Evolutionary conservation across 2,329 filamentous ascomycete species (phyloP).

Genomic region (Ophiostoma angusticollis): DNA sequence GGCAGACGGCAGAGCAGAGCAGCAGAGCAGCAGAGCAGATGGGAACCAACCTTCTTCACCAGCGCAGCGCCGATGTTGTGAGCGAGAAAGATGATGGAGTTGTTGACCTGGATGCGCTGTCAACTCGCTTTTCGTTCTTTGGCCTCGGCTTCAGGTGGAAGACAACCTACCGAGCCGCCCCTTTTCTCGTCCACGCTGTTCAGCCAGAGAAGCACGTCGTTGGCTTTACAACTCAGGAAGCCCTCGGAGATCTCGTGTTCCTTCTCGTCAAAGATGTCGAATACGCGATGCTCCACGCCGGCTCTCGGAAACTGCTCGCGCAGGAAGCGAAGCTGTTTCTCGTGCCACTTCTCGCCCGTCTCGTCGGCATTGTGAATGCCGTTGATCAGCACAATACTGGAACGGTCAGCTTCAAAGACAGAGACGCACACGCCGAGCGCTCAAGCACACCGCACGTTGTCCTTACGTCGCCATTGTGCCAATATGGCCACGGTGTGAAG

Average conservation of each 20-base stretch:
- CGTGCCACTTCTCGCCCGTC: neutral
- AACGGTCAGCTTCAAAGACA: neutral
- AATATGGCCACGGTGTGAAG: too few species aligned
- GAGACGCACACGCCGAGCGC: too few species aligned
- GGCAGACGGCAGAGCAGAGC: too few species aligned
- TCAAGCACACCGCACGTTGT: too few species aligned
- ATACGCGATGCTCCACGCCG: neutral
- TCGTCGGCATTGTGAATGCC: neutral
- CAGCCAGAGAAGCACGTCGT: neutral
- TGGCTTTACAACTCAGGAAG: constrained; percentile 2
- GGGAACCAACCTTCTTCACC: constrained; percentile 5
- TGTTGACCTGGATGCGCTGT: neutral
- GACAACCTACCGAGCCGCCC: too few species aligned
- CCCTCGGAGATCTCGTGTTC: neutral
- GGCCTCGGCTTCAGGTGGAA: too few species aligned
- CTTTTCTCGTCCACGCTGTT: neutral
- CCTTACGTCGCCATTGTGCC: neutral
- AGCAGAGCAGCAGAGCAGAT: too few species aligned
- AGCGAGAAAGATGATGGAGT: neutral
- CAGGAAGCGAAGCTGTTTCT: neutral
- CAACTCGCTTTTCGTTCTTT: neutral
- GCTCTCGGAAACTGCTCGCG: neutral
- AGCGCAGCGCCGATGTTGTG: constrained; percentile 6
- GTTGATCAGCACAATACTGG: constrained; percentile 6
- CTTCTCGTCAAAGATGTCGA: neutral